These are phyloP conservation scores for Isabelozyma rhagii DNA, from an alignment of 805 yeast genomes.

Conservation along the genomic window DNA sequence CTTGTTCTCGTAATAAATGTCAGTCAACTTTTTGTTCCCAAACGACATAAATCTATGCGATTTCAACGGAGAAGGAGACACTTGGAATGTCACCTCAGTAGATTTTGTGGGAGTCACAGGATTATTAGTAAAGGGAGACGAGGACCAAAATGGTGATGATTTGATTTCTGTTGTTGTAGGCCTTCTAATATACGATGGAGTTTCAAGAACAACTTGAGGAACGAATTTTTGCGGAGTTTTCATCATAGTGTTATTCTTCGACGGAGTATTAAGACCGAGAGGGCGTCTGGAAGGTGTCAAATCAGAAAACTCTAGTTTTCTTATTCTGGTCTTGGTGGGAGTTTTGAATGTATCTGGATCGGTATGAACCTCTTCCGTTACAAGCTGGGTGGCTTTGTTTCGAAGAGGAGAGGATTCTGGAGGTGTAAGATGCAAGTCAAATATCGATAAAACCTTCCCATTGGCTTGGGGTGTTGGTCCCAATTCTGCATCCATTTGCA, in stretches of 20 bases:
- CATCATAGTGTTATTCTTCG: neutral
- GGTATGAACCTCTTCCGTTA: neutral
- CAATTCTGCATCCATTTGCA: constrained; percentile 36
- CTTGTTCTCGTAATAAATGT: constrained; percentile 45
- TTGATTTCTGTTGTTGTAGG: neutral
- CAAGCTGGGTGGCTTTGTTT: constrained; percentile 5
- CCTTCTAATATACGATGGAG: constrained; percentile 20
- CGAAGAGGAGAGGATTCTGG: constrained; percentile 43
- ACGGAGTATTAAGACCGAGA: neutral
- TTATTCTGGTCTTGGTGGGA: constrained; percentile 24
- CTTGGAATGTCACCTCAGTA: constrained; percentile 21
- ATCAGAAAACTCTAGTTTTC: constrained; percentile 8
- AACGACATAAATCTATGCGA: constrained; percentile 25
- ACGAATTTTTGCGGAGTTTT: neutral
- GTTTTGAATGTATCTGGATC: constrained; percentile 25
- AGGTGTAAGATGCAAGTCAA: constrained; percentile 52
- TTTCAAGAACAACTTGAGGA: constrained; percentile 6
- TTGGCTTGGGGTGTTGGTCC: constrained; percentile 89
- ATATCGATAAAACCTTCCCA: constrained; percentile 71
- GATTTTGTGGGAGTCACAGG: constrained; percentile 13
- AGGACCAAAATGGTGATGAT: constrained; percentile 2
- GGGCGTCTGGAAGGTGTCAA: constrained; percentile 2
- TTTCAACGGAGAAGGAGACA: constrained; percentile 47
- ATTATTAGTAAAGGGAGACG: neutral
- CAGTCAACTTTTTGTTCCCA: constrained; percentile 32